A percentile compares a stretch with the other conserved stretches of the same genome.
phyloP scores from a whole-genome alignment of 2,329 filamentous ascomycete species.

The Aspergillus pseudoviridinutans region DNA sequence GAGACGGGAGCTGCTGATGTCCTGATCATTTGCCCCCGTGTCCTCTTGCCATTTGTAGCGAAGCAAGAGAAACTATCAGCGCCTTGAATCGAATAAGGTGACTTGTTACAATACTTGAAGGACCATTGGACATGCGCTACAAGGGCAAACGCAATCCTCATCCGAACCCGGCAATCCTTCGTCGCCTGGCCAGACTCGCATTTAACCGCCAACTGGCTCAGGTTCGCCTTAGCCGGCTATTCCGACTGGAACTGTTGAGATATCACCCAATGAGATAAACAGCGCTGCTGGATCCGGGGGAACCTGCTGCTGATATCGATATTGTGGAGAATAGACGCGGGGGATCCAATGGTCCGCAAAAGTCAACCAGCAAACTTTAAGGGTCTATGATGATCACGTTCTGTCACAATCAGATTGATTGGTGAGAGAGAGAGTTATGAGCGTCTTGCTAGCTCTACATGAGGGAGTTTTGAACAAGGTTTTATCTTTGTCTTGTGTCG shows the following conservation, averaged over 20 bases:
- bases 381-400: not conserved
- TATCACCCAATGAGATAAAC: not conserved
- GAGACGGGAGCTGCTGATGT: no score
- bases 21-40: no score
- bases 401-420: not conserved
- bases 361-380: not conserved
- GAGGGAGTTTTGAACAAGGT: not conserved
- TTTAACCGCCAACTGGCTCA: not conserved
- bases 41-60: no score
- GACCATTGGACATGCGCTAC: not conserved
- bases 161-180: no score
- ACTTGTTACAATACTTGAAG: no score
- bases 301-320: not conserved
- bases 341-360: not conserved
- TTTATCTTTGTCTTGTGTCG: not conserved
- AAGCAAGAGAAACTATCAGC: no score
- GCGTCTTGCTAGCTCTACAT: not conserved
- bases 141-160: not conserved
- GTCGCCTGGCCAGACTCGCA: not conserved
- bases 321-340: not conserved
- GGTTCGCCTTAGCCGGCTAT: not conserved
- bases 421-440: not conserved
- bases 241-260: not conserved
- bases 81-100: no score
- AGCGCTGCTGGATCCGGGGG: not conserved